phyloP scores from a whole-genome alignment of 345 rosid species.

The Eucalyptus cloeziana region DNA sequence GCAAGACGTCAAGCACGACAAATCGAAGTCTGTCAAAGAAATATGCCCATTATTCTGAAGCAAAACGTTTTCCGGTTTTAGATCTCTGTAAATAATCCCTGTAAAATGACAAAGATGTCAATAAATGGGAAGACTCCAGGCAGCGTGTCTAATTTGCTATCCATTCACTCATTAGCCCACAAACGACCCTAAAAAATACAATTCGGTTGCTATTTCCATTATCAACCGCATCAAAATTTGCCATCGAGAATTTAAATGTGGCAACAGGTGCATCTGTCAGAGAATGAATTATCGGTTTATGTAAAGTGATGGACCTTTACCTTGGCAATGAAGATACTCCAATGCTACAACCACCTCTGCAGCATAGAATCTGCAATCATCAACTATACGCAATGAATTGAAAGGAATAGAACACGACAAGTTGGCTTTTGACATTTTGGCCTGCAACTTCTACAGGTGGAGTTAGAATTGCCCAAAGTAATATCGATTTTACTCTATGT shows the following conservation, averaged over 20 bases:
- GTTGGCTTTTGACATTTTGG: background rate
- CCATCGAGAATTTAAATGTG: background rate
- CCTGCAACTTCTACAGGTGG: background rate
- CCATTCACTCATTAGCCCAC: background rate
- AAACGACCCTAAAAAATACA: background rate
- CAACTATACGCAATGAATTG: background rate
- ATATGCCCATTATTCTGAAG: slow-evolving; percentile 75
- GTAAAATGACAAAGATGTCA: background rate
- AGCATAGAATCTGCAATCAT: slow-evolving; percentile 64
- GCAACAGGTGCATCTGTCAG: background rate
- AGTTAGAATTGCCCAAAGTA: background rate
- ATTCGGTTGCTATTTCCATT: background rate
- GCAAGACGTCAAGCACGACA: slow-evolving; percentile 91
- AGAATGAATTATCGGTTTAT: background rate
- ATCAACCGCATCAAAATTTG: background rate
- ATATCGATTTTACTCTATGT: background rate
- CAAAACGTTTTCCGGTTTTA: slow-evolving; percentile 84
- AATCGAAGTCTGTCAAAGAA: slow-evolving; percentile 79
- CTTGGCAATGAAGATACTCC: slow-evolving; percentile 98
- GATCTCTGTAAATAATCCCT: slow-evolving; percentile 90
- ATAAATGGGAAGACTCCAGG: background rate
- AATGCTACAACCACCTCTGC: slow-evolving; percentile 82
- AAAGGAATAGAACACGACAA: background rate
- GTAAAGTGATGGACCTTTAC: slow-evolving; percentile 11
- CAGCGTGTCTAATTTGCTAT: background rate